Percentiles rank a stretch among this genome's conserved stretches.
Evolutionary conservation across 768 basidiomycete species (phyloP).

Genomic region (Collybia mongolica): DNA sequence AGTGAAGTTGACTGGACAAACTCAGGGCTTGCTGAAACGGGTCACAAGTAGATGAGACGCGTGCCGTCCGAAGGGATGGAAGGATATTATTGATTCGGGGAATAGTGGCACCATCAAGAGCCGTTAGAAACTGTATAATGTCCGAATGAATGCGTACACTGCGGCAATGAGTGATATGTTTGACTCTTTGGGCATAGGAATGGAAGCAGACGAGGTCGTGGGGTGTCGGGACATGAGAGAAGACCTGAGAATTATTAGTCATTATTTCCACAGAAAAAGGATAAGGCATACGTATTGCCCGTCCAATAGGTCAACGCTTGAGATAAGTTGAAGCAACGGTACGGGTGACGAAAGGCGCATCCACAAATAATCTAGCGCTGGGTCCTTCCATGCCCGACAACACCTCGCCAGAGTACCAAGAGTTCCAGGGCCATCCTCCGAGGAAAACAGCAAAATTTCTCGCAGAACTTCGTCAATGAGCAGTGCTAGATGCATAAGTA

Average conservation of each 20-base stretch:
- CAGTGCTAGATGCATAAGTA: conserved; percentile 41
- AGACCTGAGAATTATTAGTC: no score
- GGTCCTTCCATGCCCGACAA: conserved; percentile 47
- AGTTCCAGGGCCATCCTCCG: conserved; percentile 23
- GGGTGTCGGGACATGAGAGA: no score
- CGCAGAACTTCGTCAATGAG: conserved; percentile 51
- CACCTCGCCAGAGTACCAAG: conserved; percentile 37
- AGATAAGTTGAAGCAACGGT: conserved; percentile 40
- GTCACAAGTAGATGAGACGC: conserved; percentile 25
- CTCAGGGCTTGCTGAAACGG: conserved; percentile 26
- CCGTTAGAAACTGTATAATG: conserved; percentile 19
- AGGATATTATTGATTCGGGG: conserved; percentile 13
- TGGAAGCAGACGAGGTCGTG: conserved; percentile 25
- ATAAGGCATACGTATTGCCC: conserved; percentile 31
- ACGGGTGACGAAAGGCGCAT: conserved; percentile 34
- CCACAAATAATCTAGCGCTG: conserved; percentile 49
- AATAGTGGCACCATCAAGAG: conserved; percentile 1
- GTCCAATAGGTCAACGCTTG: conserved; percentile 22
- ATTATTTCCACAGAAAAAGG: background rate
- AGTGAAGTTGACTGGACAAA: conserved; percentile 29
- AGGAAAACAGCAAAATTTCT: conserved; percentile 33
- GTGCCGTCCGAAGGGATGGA: conserved; percentile 24
- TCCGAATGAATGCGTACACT: conserved; percentile 21
- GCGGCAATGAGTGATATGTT: conserved; percentile 31
- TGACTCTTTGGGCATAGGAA: conserved; percentile 34